Evolutionary conservation across 345 rosid genomes (phyloP), one percentile per base, ranked within the genome.

Genomic region (Microcos paniculata): DNA sequence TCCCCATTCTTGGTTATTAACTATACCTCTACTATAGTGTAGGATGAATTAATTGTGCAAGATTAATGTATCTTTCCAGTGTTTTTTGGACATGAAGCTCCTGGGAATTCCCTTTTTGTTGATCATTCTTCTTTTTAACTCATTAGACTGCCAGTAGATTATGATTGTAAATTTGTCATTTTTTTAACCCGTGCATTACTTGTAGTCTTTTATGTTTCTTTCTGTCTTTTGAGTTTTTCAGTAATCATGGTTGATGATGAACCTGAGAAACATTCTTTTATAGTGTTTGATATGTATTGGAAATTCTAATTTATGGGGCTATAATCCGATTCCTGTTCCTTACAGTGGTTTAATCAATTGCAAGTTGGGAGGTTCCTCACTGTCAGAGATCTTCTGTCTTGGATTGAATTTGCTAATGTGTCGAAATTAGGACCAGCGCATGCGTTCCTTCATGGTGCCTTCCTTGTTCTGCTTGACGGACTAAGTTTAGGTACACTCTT

Each of bases 391-490:
- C 94, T 95, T 61, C 84, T 95, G 56, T 90, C 99, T 63, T 95
- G 99, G 99, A 76, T 93, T 74, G 84, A 85, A 49, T 95, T 95
- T 82, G 81, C 91, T 66, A 85, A 88, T 46, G 77, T 74, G 70
- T 87, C 91, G 45, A 85, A 76, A 77, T 81, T 95, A 76, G 94
- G 86, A 81, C 77, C 85, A 62, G 88, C 83, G 72, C 77, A 69
- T 82, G 91, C 96, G 46, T 85, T 90, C 68, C 81, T 93, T 64
- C 99, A 95, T 78, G 99, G 99, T 62, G 88, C 88, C 77, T 95
- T 93, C 83, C 99, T 95, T 72, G 90, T 90, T 84, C 81, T 95
- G 82, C 94, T 95, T 74, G 99, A 93, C 86, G 99, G 99, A 72
- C 71, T 95, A 59, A 85, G 91, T 86, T 81, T 93, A 84, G 99